Evolutionary conservation across 495 filamentous ascomycete species (phyloP), one percentile per base, ranked within the genome.

Genomic region (Aspergillus sclerotioniger): DNA sequence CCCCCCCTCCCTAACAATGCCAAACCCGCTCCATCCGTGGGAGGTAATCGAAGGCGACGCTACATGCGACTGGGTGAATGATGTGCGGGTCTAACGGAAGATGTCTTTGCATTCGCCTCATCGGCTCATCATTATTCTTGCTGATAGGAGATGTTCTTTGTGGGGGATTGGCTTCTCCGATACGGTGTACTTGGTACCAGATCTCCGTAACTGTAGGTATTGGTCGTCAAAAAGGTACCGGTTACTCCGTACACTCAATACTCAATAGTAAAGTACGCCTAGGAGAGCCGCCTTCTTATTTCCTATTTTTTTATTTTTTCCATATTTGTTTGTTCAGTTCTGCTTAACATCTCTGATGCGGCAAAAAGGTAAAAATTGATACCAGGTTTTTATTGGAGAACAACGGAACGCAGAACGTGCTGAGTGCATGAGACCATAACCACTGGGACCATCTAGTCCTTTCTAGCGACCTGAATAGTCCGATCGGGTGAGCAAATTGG

Each of bases 361-460:
- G 25, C 25, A 25, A 25, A 25, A 25, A 5, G 25, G 2, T 3
- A 25, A 25, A 25, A 25, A 25, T 5, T 25, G 25, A 25, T 25
- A 25, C 25, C 25, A 25, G 25, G 5, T 2, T 52, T 46, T 50
- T 9, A 35, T 45, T 41, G 15, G 12, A 41, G 45, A 35, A 20
- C 25, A 12, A 25, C n/a, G 57, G 62, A 59, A 62, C 56, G 57
- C 35, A 60, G 62, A 59, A 62, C 56, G 57, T 62, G 59, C 57
- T 59, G 46, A 53, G 49, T 48, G 51, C 60, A 57, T 61, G 41
- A 48, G 53, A 50, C 54, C 49, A 57, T 41, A 53, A 48, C 52
- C 28, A 58, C 45, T 60, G 46, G 43, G 59, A 48, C 51, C 41
- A 45, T 45, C 45, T 55, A 55, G 51, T 58, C 37, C 31, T 35